phyloP scores from a whole-genome alignment of 2,329 filamentous ascomycete genomes.

The Fusarium nurragi region DNA sequence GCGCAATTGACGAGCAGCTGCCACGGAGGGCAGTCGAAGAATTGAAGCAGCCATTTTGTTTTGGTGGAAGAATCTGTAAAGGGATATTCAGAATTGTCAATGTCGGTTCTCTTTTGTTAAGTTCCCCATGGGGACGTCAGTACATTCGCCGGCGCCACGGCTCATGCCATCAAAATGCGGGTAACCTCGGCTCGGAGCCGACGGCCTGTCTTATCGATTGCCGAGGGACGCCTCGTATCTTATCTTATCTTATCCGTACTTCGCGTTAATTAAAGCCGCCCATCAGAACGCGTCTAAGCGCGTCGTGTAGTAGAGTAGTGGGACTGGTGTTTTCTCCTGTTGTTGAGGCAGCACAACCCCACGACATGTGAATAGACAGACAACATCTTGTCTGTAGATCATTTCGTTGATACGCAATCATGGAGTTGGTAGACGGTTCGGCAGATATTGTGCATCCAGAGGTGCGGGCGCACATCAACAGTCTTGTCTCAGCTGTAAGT shows the following conservation, averaged over 20 bases:
- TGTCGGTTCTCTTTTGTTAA: constrained; percentile 3
- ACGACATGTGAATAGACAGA: constrained; percentile 32
- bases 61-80: neutral
- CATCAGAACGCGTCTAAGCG: constrained; percentile 36
- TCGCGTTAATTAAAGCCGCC: constrained; percentile 35
- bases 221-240: constrained; percentile 26
- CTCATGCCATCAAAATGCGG: constrained; percentile 45
- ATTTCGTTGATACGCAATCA: constrained; percentile 44
- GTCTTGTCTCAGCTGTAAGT: constrained; percentile 89
- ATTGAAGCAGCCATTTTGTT: constrained; percentile 57
- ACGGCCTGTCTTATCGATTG: constrained; percentile 20
- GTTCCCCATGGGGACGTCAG: constrained; percentile 30
- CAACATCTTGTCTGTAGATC: constrained; percentile 18
- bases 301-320: constrained; percentile 20
- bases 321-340: constrained; percentile 28
- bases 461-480: constrained; percentile 92
- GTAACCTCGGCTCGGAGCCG: constrained; percentile 54
- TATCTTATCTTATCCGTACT: constrained; percentile 27
- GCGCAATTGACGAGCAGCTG: constrained; percentile 55
- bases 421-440: constrained; percentile 64
- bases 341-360: constrained; percentile 31
- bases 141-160: constrained; percentile 9
- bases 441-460: constrained; percentile 83
- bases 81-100: constrained; percentile 5
- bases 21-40: constrained; percentile 51